Evolutionary conservation across 371 early-diverging fungal genomes (phyloP).

Genomic region (Actinomortierella ambigua): DNA sequence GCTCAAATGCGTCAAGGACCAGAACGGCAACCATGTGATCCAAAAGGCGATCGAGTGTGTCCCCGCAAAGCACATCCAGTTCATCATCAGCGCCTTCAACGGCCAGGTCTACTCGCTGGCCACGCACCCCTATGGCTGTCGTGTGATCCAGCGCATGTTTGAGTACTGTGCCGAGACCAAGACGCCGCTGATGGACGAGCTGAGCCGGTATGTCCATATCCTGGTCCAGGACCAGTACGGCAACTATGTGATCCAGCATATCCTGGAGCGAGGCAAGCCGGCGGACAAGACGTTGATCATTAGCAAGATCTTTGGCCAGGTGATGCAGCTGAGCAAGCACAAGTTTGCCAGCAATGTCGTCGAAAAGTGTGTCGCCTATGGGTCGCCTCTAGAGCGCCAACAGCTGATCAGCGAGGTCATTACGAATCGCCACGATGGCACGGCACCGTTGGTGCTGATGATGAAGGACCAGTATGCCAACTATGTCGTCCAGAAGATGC

Average conservation of each 20-base stretch:
- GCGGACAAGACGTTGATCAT: slow-evolving; percentile 87
- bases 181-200: slow-evolving; percentile 91
- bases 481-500: slow-evolving; percentile 99
- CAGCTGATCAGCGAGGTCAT: slow-evolving; percentile 89
- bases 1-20: slow-evolving; percentile 98
- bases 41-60: slow-evolving; percentile 99
- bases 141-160: slow-evolving; percentile 99
- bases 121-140: slow-evolving; percentile 99
- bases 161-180: slow-evolving; percentile 95
- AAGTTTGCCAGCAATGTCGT: slow-evolving; percentile 99
- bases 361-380: slow-evolving; percentile 54
- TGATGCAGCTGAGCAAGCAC: slow-evolving; percentile 91
- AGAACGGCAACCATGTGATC: slow-evolving; percentile 99
- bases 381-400: slow-evolving; percentile 50
- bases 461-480: slow-evolving; percentile 99
- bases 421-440: slow-evolving; percentile 50
- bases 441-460: slow-evolving; percentile 86
- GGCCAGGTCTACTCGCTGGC: slow-evolving; percentile 96
- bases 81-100: slow-evolving; percentile 97
- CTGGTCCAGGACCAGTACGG: slow-evolving; percentile 99
- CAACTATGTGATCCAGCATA: slow-evolving; percentile 99
- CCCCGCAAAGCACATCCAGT: slow-evolving; percentile 89
- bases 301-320: slow-evolving; percentile 88
- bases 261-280: slow-evolving; percentile 93
- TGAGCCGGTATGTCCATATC: slow-evolving; percentile 87